These are phyloP conservation scores for Metschnikowia chrysomelidarum DNA, from an alignment of 805 yeast species.

Conservation along the genomic window DNA sequence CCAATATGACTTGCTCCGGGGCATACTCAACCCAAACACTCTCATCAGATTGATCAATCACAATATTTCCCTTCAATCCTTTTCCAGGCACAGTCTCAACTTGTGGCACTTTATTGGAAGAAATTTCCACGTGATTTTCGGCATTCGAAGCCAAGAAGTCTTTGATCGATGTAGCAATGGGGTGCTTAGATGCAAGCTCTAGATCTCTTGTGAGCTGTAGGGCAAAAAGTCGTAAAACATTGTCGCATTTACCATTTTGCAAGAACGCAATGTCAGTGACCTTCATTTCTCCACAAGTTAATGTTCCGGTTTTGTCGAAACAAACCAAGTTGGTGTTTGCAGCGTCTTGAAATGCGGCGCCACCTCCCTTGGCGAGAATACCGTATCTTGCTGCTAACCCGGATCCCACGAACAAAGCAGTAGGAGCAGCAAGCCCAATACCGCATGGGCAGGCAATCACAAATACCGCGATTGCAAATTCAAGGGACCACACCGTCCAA, in stretches of 20 bases:
- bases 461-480: slow-evolving; percentile 75
- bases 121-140: slow-evolving; percentile 2
- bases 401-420: slow-evolving; percentile 76
- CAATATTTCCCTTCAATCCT: slow-evolving; percentile 51
- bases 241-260: slow-evolving; percentile 15
- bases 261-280: slow-evolving; percentile 50
- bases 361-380: slow-evolving; percentile 76
- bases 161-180: slow-evolving; percentile 60
- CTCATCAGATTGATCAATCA: slow-evolving; percentile 21
- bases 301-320: slow-evolving; percentile 78
- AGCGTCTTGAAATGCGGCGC: slow-evolving; percentile 79
- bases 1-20: slow-evolving; percentile 45
- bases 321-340: slow-evolving; percentile 61
- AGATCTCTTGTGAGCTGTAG: slow-evolving; percentile 55
- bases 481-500: slow-evolving; percentile 75
- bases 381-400: slow-evolving; percentile 79
- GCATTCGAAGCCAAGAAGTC: slow-evolving; percentile 17
- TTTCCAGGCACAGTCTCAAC: slow-evolving; percentile 58
- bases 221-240: slow-evolving; percentile 22
- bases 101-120: slow-evolving; percentile 41
- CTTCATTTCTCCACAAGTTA: slow-evolving; percentile 62
- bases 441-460: slow-evolving; percentile 89
- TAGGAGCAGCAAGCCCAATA: slow-evolving; percentile 80
- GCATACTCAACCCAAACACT: slow-evolving; percentile 31
- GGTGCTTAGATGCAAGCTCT: slow-evolving; percentile 67